Evolutionary conservation across 2,329 filamentous ascomycete genomes (phyloP), one percentile per base, ranked within the genome.

Genomic region (Pseudodiploospora longispora): DNA sequence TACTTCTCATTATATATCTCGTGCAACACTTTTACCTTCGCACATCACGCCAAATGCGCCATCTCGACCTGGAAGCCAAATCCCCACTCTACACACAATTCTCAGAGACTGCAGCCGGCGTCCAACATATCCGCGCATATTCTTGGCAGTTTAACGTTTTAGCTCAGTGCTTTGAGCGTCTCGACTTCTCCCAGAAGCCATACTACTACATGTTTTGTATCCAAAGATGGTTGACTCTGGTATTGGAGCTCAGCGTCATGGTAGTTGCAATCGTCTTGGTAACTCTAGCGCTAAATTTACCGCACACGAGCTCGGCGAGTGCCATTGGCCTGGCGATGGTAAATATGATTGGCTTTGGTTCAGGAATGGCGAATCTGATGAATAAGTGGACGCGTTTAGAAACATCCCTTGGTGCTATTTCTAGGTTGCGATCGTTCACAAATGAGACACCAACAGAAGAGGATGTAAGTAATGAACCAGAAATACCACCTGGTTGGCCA

Each of bases 51-150:
- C 77, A 81, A 55, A 58, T 83, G n/a, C 68, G 78, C 36, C 66
- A 77, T 29, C 56, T 82, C 28, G 78, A 81, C 40, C 66, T 82
- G 3, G 78, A 82, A 55, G 69, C 73, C 3, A 79, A 80, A 50
- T 70, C 70, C 2, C 76, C 75, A 1, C 37, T 48, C 2, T 50
- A 48, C 9, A 42, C 30, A 19, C 69, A 76, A 36, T 76, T 76
- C 48, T 60, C 64, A 4, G 75, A 78, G 48, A 69, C 68, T 1
- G 53, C 75, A 0, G 58, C 62, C 4, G 74, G 74, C 0, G 47
- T 77, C 0, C 51, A 62, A 0, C 76, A 69, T 1, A 68, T 78
- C 35, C 69, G 74, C 6, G 68, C 74, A 0, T 76, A 74, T 43
- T 63, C 63, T 1, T 76, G 72, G 72, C 59, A 67, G 10, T 47